Evolutionary conservation across 225 moss, liverwort and hornwort species (phyloP).

Genomic region (Ulota crispa): DNA sequence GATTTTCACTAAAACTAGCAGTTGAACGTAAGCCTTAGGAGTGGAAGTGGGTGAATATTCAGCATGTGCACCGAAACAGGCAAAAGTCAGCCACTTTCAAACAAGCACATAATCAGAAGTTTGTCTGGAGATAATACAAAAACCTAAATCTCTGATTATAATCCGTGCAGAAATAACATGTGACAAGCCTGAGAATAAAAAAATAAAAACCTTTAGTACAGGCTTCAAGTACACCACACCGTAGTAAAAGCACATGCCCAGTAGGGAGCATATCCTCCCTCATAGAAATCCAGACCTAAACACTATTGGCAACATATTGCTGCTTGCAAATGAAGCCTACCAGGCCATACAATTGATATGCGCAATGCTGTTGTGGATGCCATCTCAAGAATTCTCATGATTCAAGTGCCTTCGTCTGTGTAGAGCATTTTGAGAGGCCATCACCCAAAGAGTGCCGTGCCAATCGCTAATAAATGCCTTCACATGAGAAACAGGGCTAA

Average conservation of each 20-base stretch:
- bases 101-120: neutral
- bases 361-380: neutral
- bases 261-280: neutral
- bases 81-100: conserved; percentile 8
- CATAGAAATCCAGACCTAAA: neutral
- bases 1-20: neutral
- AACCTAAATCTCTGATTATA: neutral
- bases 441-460: neutral
- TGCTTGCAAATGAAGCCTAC: conserved; percentile 8
- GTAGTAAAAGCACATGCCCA: neutral
- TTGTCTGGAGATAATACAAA: neutral
- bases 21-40: neutral
- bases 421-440: neutral
- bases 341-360: neutral
- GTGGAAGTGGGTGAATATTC: neutral
- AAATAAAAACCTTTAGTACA: neutral
- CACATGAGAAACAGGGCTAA: neutral
- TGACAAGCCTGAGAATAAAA: neutral
- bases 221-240: neutral
- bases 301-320: neutral
- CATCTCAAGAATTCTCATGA: conserved; percentile 1
- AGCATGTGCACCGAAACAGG: neutral
- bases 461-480: neutral
- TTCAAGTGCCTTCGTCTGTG: neutral
- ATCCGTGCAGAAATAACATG: neutral